Evolutionary conservation across 176 grass and related monocot genomes (phyloP), one percentile per base, ranked within the genome.

Genomic region (Cymbopogon citratus): DNA sequence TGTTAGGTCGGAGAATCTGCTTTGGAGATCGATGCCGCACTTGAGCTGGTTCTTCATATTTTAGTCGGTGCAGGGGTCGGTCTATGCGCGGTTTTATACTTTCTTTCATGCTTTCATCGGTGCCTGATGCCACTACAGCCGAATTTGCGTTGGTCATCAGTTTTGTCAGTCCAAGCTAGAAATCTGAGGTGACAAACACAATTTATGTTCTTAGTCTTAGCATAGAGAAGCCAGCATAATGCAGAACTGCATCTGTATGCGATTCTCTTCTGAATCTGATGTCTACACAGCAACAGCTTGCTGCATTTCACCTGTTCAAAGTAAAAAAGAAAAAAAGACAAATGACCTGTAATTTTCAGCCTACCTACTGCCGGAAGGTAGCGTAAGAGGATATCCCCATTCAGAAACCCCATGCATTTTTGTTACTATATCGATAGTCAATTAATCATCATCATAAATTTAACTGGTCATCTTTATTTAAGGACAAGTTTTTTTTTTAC

Each of bases 1-100:
- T 79, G 39, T 84, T 79, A 75, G 86, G 81, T 80, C 49, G 69
- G 48, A 67, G 67, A 49, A 78, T 73, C 80, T 19, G 36, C 86
- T 88, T 79, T 79, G 31, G 80, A 73, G 75, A 48, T 48, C 45
- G 14, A 79, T 84, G 46, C 45, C 16, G 26, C 75, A 66, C 41
- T 87, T 38, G 36, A 16, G 36, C 25, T 52, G 25, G 16, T 25
- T 64, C 24, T 1, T 29, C 60, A 27, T 70, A 61, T 65, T 69
- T 68, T 75, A 57, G 69, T 74, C 43, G 48, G 48, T 76, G 38
- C 2, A 46, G 63, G 63, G 60, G 3, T n/a, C n/a, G 63, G 16
- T 49, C 13, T 66, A 31, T 52, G 31, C 26, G 51, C 54, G 41
- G 21, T 40, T 19, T 41, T 79, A 36, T 44, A 62, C 45, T 35